phyloP scores from a whole-genome alignment of 164 flowering plant genomes.

The Macadamia integrifolia region DNA sequence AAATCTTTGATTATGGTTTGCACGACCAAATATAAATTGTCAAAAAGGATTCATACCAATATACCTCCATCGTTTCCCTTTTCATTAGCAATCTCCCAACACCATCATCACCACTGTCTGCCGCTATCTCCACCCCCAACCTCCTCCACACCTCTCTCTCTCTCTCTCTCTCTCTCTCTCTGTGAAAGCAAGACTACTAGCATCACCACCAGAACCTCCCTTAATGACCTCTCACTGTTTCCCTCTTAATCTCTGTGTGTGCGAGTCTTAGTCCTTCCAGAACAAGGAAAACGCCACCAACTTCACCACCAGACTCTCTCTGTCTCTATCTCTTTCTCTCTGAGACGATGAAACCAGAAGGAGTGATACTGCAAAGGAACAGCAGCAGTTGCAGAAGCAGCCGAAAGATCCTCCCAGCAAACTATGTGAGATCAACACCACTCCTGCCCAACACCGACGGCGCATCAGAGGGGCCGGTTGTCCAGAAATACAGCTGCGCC shows the following conservation, averaged over 20 bases:
- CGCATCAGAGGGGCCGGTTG: conserved; percentile 18
- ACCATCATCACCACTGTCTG: conserved; percentile 43
- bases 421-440: conserved; percentile 22
- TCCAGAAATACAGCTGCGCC: background rate
- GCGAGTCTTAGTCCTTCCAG: background rate
- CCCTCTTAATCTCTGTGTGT: background rate
- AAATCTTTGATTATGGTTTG: background rate
- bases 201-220: background rate
- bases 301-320: too few relatives aligned
- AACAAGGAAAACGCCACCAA: too few relatives aligned
- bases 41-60: conserved; percentile 4
- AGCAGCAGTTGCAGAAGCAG: conserved; percentile 28
- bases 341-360: conserved; percentile 3
- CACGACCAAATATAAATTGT: background rate
- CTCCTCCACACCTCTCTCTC: background rate
- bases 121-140: conserved; percentile 15
- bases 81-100: conserved; percentile 29
- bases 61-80: conserved; percentile 35
- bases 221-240: too few relatives aligned
- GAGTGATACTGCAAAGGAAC: conserved; percentile 13
- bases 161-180: too few relatives aligned
- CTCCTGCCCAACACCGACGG: conserved; percentile 12
- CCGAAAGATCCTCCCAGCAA: conserved; percentile 38
- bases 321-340: background rate
- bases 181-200: background rate